Evolutionary conservation across 2,329 filamentous ascomycete genomes (phyloP).

Genomic region (Diaporthe eres): DNA sequence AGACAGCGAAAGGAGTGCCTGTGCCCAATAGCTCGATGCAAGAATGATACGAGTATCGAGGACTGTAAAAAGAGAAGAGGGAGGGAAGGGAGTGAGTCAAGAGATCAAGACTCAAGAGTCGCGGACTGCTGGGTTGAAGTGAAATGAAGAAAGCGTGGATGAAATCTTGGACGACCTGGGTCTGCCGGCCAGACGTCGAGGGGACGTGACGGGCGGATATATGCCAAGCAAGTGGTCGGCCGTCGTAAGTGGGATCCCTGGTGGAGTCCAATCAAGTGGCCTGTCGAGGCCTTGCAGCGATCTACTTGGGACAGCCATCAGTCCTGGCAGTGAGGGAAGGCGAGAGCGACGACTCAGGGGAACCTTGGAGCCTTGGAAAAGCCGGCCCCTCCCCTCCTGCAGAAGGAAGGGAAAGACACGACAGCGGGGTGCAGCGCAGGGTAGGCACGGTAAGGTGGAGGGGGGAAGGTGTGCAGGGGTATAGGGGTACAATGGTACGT

Average conservation of each 20-base stretch:
- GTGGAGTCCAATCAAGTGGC: conserved; percentile 35
- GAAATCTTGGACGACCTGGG: conserved; percentile 29
- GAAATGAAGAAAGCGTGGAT: conserved; percentile 19
- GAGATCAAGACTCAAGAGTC: background rate
- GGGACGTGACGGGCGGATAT: conserved; percentile 32
- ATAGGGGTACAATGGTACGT: background rate
- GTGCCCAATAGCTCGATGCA: conserved; percentile 7
- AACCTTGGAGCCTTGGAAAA: conserved; percentile 6
- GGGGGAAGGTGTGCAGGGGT: background rate
- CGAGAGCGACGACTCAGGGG: conserved; percentile 31
- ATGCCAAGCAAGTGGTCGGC: conserved; percentile 32
- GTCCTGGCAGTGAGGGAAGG: background rate
- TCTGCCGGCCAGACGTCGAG: conserved; percentile 4
- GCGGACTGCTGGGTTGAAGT: conserved; percentile 28
- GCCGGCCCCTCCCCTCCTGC: background rate
- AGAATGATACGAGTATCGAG: conserved; percentile 14
- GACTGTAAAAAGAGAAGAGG: conserved; percentile 26
- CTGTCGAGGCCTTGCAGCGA: conserved; percentile 3
- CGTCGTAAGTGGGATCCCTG: conserved; percentile 21
- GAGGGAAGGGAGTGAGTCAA: conserved; percentile 32
- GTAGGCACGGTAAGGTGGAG: background rate
- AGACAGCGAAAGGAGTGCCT: conserved; percentile 17
- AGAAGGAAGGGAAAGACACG: conserved; percentile 25
- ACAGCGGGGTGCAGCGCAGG: conserved; percentile 17
- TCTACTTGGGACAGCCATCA: conserved; percentile 35